phyloP scores from a whole-genome alignment of 2,329 filamentous ascomycete species.

The Mycosphaerelloides madeirae region DNA sequence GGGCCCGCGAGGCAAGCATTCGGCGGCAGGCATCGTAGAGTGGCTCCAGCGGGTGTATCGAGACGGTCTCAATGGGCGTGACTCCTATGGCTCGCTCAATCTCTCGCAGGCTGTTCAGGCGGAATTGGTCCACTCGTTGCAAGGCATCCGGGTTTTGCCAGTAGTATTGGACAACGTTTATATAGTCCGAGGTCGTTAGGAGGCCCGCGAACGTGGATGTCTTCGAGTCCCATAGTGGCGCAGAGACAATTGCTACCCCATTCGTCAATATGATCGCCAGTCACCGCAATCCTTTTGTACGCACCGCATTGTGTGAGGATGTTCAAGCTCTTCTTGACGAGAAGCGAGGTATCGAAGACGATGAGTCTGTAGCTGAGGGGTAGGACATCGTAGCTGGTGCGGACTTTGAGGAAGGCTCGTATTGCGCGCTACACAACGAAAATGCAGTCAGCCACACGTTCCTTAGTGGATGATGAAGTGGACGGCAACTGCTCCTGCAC shows the following conservation, averaged over 20 bases:
- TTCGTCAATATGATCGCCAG: neutral
- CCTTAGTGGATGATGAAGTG: too few relatives aligned
- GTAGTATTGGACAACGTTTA: conserved; percentile 99
- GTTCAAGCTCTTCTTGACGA: conserved; percentile 94
- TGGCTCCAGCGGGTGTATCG: conserved; percentile 84
- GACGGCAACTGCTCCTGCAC: too few relatives aligned
- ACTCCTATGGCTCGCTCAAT: conserved; percentile 94
- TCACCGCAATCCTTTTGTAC: conserved; percentile 15
- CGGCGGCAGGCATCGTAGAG: conserved; percentile 92
- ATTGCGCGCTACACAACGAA: conserved; percentile 65
- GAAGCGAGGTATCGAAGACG: conserved; percentile 86
- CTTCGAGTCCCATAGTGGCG: conserved; percentile 92
- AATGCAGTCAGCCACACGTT: conserved; percentile 3
- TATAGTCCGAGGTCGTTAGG: conserved; percentile 92
- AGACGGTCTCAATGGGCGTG: conserved; percentile 85
- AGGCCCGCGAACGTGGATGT: conserved; percentile 90
- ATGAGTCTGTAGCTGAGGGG: conserved; percentile 94
- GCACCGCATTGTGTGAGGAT: conserved; percentile 93
- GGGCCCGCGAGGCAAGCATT: conserved; percentile 89
- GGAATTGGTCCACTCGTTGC: conserved; percentile 86
- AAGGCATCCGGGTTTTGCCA: conserved; percentile 93
- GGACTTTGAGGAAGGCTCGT: conserved; percentile 90
- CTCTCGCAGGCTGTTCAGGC: conserved; percentile 85
- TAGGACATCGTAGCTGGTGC: conserved; percentile 95
- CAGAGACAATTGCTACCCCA: conserved; percentile 81